Percentiles rank a stretch among this genome's conserved stretches.
Evolutionary conservation across 2,329 filamentous ascomycete genomes (phyloP).

Genomic region (Ophiostoma himal-ulmi): DNA sequence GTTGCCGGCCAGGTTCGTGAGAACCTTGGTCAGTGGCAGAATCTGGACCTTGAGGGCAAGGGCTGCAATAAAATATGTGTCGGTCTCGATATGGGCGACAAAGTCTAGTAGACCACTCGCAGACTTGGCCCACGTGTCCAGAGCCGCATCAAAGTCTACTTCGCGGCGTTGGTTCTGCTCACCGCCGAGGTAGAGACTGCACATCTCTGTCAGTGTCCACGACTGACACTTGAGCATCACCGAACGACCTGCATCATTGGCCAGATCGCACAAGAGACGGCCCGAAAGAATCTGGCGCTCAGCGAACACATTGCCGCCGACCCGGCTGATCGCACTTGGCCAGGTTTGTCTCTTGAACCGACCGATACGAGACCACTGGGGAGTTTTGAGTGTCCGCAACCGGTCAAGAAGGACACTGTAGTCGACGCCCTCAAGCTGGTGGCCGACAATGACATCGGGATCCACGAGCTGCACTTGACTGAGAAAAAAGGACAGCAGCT

Average conservation of each 20-base stretch:
- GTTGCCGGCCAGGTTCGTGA: slow-evolving; percentile 95
- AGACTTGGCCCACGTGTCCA: slow-evolving; percentile 80
- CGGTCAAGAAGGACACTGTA: slow-evolving; percentile 86
- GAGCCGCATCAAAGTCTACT: slow-evolving; percentile 77
- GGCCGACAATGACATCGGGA: slow-evolving; percentile 88
- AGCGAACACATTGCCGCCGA: slow-evolving; percentile 84
- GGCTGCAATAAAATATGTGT: slow-evolving; percentile 93
- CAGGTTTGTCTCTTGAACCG: slow-evolving; percentile 76
- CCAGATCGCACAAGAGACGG: slow-evolving; percentile 84
- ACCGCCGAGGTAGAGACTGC: slow-evolving; percentile 68
- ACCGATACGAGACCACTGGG: slow-evolving; percentile 90
- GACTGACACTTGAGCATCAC: slow-evolving; percentile 96
- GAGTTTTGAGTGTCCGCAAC: slow-evolving; percentile 82
- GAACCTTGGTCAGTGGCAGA: slow-evolving; percentile 84
- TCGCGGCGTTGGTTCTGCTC: slow-evolving; percentile 62
- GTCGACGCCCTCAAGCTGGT: slow-evolving; percentile 95
- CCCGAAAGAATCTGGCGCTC: slow-evolving; percentile 87
- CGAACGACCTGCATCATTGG: slow-evolving; percentile 95
- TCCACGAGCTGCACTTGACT: slow-evolving; percentile 83
- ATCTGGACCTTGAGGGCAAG: slow-evolving; percentile 85
- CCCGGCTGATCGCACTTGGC: slow-evolving; percentile 80
- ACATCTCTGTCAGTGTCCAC: slow-evolving; percentile 98
- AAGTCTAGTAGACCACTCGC: slow-evolving; percentile 89
- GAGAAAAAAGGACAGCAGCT: slow-evolving; percentile 81
- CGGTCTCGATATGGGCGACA: slow-evolving; percentile 85